Base-by-base conservation (phyloP, 2,329 filamentous ascomycete species). In the Corniculantispora saksenae region DNA sequence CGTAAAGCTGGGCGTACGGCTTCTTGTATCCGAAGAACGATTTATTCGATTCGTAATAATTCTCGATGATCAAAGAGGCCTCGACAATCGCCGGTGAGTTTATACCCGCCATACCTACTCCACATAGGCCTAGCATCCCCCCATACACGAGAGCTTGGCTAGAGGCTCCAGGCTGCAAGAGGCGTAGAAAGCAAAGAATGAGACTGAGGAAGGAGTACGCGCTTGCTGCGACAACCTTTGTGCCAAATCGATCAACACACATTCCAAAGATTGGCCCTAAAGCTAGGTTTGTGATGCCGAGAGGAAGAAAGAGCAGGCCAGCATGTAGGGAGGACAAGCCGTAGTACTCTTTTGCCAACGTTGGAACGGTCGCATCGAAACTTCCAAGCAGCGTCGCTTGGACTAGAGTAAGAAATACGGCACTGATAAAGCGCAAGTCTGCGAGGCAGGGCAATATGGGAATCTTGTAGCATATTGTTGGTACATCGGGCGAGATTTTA, bases 341-440 rank as follows among this genome's bases (percentile, higher is more conserved):
- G 51, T 54, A 54, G 27, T 54, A 54, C 51, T 54, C 51, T 54
- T 54, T 23, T 15, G 23, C 51, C 25, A 54, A 29, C n/a, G 51
- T 54, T 32, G 51, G 51, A 54, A 54, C n/a, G 3, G 51, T 54
- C 7, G 51, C 51, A 54, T 54, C 51, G 51, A 54, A 54, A 21
- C 51, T 54, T 35, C 51, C 51, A 10, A 54, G 51, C 32, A 54
- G 51, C 25, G 25, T 35, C 6, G 51, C 51, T 32, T 54, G 51
- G 13, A 54, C 51, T 32, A 54, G 21, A 32, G 51, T 19, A 23
- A 54, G 29, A 6, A 54, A n/a, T 25, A 32, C 8, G 51, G 51
- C 6, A 35, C 23, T 54, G n/a, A 54, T 23, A 12, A 54, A 21
- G 27, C 51, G 51, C 27, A 25, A 13, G 27, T 54, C 51, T 54